These are phyloP conservation scores for Hyphopichia wangnamkhiaoensis DNA, from an alignment of 1,139 yeast genomes.

Conservation along the genomic window DNA sequence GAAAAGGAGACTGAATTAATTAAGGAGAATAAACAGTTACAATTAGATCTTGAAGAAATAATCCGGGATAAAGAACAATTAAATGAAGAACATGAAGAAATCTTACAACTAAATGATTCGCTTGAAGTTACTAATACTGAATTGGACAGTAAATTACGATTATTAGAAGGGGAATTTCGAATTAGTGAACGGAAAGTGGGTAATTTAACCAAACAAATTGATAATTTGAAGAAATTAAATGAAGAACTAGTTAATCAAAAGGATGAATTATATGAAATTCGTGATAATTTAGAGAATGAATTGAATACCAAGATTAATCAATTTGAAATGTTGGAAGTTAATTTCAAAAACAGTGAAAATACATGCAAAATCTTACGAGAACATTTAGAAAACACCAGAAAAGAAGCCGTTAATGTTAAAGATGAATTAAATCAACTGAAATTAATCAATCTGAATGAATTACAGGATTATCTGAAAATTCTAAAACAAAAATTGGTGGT, in stretches of 20 bases:
- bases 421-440: constrained; percentile 39
- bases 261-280: constrained; percentile 48
- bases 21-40: constrained; percentile 62
- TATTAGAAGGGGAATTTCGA: constrained; percentile 44
- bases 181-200: constrained; percentile 48
- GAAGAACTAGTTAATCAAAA: constrained; percentile 52
- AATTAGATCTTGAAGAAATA: constrained; percentile 62
- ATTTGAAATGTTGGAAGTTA: constrained; percentile 43
- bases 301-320: constrained; percentile 44
- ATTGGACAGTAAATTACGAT: constrained; percentile 48
- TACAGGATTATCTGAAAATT: constrained; percentile 38
- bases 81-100: constrained; percentile 53
- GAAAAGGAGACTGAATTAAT: constrained; percentile 65
- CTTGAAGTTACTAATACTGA: constrained; percentile 45
- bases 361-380: constrained; percentile 35
- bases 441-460: constrained; percentile 30
- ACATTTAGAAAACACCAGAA: constrained; percentile 37
- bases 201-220: constrained; percentile 52
- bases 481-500: constrained; percentile 41
- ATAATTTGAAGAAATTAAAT: constrained; percentile 51
- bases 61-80: constrained; percentile 47
- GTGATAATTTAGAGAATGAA: constrained; percentile 47
- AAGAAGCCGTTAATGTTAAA: constrained; percentile 33
- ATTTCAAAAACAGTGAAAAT: constrained; percentile 31
- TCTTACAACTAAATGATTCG: constrained; percentile 52